Base-by-base conservation (phyloP, 257 asterid genomes). In the Linderniella brevidens region DNA sequence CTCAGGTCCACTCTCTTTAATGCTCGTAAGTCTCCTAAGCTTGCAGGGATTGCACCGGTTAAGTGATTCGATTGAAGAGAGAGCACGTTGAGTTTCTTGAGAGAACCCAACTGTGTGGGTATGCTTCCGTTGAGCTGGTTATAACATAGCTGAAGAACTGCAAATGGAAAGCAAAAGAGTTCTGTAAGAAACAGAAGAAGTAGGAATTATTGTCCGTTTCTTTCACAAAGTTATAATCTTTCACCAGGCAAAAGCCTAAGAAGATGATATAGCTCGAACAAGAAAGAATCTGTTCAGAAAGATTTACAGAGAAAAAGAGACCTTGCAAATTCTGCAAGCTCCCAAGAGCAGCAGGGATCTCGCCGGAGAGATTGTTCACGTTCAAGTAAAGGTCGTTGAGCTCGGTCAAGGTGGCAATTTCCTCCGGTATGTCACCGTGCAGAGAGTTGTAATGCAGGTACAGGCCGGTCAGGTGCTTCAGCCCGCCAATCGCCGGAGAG, bases 1-100 rank as follows among this genome's bases (percentile, higher is more conserved):
- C 93, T 76, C 61, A 87, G 63, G 71, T 87, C 92, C 29, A 83
- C 63, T 71, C 95, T 76, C 62, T 62, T 80, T 49, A 87, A 57
- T 20, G 58, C 64, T 41, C 62, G 65, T 69, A 83, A 68, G 36
- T 72, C 66, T n/a, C 97, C 95, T 50, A 87, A 78, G 63, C 92
- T 76, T 38, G 97, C 97, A 9, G 97, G 95, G 69, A 87, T 78
- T 16, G 97, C 95, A 19, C 97, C 97, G 12, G 78, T 77, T 17
- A 87, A 64, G 56, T 41, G 73, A 64, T 87, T 87, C 9, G 74
- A 74, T 46, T 83, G 97, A 46, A 87, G 65, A 55, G 95, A 86
- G 4, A 87, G 69, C 41, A 83, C 95, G 25, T 58, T 80, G 35
- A 87, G 76, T 72, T 72, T 83, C 74, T 72, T 67, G 48, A 78